phyloP scores from a whole-genome alignment of 495 filamentous ascomycete species.

The Apodospora peruviana region DNA sequence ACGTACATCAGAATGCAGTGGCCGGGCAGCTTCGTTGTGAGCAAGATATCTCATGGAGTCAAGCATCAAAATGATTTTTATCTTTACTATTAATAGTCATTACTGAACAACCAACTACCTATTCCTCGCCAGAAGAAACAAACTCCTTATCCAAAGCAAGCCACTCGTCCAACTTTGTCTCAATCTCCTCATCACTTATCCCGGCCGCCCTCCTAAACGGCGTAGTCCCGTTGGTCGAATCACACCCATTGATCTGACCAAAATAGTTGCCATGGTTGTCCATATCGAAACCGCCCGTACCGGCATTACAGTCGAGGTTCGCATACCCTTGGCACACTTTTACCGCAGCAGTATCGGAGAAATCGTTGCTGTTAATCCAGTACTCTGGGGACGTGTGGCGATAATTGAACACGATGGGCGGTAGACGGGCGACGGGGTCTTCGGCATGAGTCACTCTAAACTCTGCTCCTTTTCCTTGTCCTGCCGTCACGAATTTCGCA shows the following conservation, averaged over 20 bases:
- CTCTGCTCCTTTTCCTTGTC: conserved; percentile 37
- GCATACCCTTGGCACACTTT: conserved; percentile 31
- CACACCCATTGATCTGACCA: conserved; percentile 26
- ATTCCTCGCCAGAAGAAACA: conserved; percentile 1
- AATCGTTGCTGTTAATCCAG: conserved; percentile 38
- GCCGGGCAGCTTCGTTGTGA: not conserved
- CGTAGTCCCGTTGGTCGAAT: conserved; percentile 6
- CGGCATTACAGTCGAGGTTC: conserved; percentile 37
- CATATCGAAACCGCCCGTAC: conserved; percentile 25
- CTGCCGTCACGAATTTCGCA: conserved; percentile 49
- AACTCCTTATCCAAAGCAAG: conserved; percentile 17
- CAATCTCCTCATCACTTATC: conserved; percentile 27
- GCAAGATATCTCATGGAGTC: not conserved
- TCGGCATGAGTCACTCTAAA: conserved; percentile 62
- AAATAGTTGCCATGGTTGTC: conserved; percentile 35
- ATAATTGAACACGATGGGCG: conserved; percentile 51
- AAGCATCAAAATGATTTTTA: not conserved
- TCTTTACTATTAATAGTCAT: too few relatives aligned
- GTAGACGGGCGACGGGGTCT: conserved; percentile 62
- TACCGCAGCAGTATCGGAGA: conserved; percentile 19
- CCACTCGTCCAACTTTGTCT: conserved; percentile 23
- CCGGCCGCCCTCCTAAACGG: conserved; percentile 5
- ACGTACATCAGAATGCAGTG: not conserved
- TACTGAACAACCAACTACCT: too few relatives aligned
- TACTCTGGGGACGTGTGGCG: conserved; percentile 64